Conservation (phyloP, 805 yeast genomes). For the Metschnikowia shivogae region DNA sequence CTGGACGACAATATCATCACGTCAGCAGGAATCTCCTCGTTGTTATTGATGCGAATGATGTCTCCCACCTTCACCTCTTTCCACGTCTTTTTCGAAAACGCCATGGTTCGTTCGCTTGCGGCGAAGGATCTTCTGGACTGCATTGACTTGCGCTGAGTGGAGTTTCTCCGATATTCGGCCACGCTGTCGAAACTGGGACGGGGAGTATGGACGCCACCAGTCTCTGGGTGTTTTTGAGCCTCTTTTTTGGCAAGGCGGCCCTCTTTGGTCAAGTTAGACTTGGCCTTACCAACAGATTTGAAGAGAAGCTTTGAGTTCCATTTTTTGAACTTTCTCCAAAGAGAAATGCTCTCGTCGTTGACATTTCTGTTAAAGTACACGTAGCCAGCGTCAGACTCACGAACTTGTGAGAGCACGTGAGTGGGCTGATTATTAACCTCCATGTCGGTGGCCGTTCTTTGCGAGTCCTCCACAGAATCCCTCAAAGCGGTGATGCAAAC, state of each 20-base stretch:
- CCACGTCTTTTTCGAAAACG: conserved; percentile 42
- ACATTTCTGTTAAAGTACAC: conserved; percentile 51
- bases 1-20: conserved; percentile 59
- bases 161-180: conserved; percentile 7
- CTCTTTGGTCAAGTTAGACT: conserved; percentile 30
- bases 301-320: conserved; percentile 30
- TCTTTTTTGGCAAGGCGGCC: conserved; percentile 31
- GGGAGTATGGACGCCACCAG: not conserved
- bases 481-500: conserved; percentile 69
- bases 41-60: conserved; percentile 60
- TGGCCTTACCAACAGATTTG: conserved; percentile 23
- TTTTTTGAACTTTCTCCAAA: conserved; percentile 71
- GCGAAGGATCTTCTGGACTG: conserved; percentile 14
- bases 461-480: conserved; percentile 75
- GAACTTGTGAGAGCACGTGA: conserved; percentile 53
- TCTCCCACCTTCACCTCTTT: conserved; percentile 72
- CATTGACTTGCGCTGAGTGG: conserved; percentile 10
- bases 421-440: conserved; percentile 72
- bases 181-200: conserved; percentile 35
- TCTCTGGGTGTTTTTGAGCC: conserved; percentile 1
- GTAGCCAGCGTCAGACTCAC: conserved; percentile 24
- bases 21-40: conserved; percentile 82
- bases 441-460: conserved; percentile 58
- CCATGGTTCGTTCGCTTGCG: conserved; percentile 20
- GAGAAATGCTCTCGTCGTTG: conserved; percentile 56